Evolutionary conservation across 441 rosid genomes (phyloP).

Genomic region (Kokia cookei): DNA sequence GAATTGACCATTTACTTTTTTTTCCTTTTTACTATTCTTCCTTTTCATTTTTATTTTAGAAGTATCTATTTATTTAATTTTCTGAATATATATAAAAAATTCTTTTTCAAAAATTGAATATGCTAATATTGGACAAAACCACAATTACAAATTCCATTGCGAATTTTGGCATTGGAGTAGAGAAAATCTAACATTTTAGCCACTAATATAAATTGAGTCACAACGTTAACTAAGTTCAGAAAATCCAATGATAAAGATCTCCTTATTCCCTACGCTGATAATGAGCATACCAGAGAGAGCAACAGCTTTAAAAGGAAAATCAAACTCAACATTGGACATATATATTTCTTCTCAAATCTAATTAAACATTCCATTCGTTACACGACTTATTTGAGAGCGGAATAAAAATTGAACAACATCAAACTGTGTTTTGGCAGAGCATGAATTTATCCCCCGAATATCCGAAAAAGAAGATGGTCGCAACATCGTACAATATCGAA

Average conservation of each 20-base stretch:
- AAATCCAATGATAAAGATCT: background rate
- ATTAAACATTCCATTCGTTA: background rate
- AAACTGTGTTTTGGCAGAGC: background rate
- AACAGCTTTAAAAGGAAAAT: background rate
- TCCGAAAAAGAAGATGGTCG: background rate
- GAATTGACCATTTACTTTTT: too few relatives aligned
- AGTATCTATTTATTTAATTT: too few relatives aligned
- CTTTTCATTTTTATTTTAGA: too few relatives aligned
- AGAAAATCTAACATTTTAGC: background rate
- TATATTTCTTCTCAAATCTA: background rate
- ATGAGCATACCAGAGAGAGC: background rate
- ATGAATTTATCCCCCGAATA: background rate
- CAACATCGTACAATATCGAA: background rate
- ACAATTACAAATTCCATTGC: background rate
- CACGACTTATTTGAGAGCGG: constrained; percentile 6
- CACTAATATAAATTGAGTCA: background rate
- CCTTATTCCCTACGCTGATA: background rate
- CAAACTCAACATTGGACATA: background rate
- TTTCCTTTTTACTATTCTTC: too few relatives aligned
- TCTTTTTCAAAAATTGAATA: background rate
- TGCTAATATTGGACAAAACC: background rate
- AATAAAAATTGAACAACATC: constrained; percentile 11
- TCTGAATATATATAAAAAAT: background rate
- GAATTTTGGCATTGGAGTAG: background rate
- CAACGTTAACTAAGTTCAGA: background rate